These are phyloP conservation scores for Phytomonas francai DNA, from an alignment of 208 protist species.

Conservation along the genomic window DNA sequence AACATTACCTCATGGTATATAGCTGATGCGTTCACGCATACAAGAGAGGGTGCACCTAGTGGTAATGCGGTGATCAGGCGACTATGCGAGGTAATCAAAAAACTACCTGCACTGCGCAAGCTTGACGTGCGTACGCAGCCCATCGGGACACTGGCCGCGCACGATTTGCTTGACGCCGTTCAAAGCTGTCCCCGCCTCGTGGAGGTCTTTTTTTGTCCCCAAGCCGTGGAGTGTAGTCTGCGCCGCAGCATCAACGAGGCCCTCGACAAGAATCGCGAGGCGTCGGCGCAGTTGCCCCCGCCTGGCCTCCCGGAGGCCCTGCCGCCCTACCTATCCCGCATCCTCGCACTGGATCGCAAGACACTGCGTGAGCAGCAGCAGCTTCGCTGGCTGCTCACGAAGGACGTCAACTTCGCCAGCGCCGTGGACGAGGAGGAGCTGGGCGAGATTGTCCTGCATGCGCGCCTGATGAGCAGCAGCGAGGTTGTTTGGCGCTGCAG, in stretches of 20 bases:
- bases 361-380: constrained; percentile 63
- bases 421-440: constrained; percentile 23
- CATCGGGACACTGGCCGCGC: constrained; percentile 35
- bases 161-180: constrained; percentile 29
- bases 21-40: constrained; percentile 29
- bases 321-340: constrained; percentile 15
- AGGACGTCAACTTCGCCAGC: constrained; percentile 24
- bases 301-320: constrained; percentile 4
- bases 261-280: constrained; percentile 18
- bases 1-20: constrained; percentile 50
- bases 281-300: neutral
- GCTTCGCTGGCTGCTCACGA: constrained; percentile 33
- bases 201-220: constrained; percentile 20
- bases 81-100: constrained; percentile 30
- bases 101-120: constrained; percentile 23
- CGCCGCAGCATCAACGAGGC: constrained; percentile 18
- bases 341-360: constrained; percentile 52
- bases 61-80: constrained; percentile 44
- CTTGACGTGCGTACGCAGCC: constrained; percentile 42
- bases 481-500: constrained; percentile 42
- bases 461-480: constrained; percentile 43
- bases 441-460: constrained; percentile 32
- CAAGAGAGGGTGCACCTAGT: constrained; percentile 12
- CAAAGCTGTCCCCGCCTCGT: constrained; percentile 17
- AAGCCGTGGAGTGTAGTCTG: constrained; percentile 26